Evolutionary conservation across 495 filamentous ascomycete species (phyloP), one percentile per base, ranked within the genome.

Genomic region (Cudoniella acicularis): DNA sequence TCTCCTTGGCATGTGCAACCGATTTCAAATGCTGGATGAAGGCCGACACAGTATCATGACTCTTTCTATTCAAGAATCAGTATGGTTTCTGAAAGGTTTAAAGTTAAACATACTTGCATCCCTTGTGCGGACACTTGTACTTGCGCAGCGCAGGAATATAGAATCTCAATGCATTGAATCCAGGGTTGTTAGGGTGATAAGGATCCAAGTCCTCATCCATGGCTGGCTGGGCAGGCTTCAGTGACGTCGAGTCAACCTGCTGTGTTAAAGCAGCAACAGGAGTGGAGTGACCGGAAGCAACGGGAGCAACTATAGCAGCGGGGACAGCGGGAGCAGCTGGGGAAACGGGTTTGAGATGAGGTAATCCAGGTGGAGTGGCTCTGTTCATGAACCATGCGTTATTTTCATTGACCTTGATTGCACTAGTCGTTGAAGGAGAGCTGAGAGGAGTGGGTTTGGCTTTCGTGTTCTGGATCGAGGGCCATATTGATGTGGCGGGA

Each of bases 121-220:
- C 69, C 22, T 59, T 61, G 41, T 74, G 57, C 1, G 74, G 75
- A 49, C 76, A 79, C 41, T 68, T 72, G 59, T 66, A 79, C 48
- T 65, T 70, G 2, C 63, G 27, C 1, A 67, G 51, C 20, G 69
- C 57, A 2, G 49, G 17, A 26, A 69, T 62, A 22, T 42, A 70
- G 49, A 68, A 75, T 1, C 62, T 22, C 2, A 49, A 42, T 6
- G 53, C 53, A 47, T 75, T 67, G 56, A 74, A 77, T 1, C 43
- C 26, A 2, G 66, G 69, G 21, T 63, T 51, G 1, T 64, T 41
- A 1, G 75, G 75, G 41, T 77, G 57, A 20, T 69, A 51, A 13
- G 45, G 52, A 54, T 50, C 41, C 25, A 48, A n/a, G n/a, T 49
- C 30, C 11, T 55, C 26, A 25, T 20, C 41, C 18, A 36, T 36